Evolutionary conservation across 305 asterid species (phyloP).

Genomic region (Vinca major): DNA sequence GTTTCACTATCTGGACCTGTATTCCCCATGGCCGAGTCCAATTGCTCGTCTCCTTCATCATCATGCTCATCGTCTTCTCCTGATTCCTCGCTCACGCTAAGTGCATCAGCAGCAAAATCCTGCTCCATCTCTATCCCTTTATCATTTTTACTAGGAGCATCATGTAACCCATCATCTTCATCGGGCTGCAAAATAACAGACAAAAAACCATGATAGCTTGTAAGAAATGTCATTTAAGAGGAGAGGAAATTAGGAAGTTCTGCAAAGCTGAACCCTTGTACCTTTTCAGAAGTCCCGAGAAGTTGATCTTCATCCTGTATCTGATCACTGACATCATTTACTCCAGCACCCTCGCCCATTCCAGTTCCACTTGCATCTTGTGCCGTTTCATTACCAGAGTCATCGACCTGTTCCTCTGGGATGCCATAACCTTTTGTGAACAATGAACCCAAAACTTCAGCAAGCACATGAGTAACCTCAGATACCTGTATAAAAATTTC

Average conservation of each 20-base stretch:
- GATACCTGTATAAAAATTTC: conserved; percentile 45
- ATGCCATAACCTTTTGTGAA: conserved; percentile 73
- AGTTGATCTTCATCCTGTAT: conserved; percentile 90
- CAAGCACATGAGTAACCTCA: conserved; percentile 56
- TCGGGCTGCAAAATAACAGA: conserved; percentile 40
- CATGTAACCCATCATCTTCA: conserved; percentile 41
- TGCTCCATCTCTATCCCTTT: conserved; percentile 96
- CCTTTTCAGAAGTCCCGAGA: conserved; percentile 61
- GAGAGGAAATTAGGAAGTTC: conserved; percentile 2
- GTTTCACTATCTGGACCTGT: conserved; percentile 56
- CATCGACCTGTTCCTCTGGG: conserved; percentile 46
- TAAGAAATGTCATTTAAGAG: not conserved
- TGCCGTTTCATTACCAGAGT: conserved; percentile 32
- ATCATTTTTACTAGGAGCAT: conserved; percentile 55
- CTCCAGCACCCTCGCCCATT: conserved; percentile 88
- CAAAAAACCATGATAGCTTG: conserved; percentile 7
- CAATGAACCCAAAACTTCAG: conserved; percentile 53
- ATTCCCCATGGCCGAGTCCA: conserved; percentile 77
- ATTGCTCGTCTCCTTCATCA: conserved; percentile 46
- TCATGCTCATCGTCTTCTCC: conserved; percentile 40
- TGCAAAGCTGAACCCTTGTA: conserved; percentile 20
- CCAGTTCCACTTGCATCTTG: conserved; percentile 86
- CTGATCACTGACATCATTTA: conserved; percentile 84
- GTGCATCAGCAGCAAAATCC: conserved; percentile 62
- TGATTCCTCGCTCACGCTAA: conserved; percentile 73